Percentiles rank a stretch among this genome's conserved stretches.
phyloP scores from a whole-genome alignment of 495 filamentous ascomycete genomes.

The Hypoxylon trugodes region DNA sequence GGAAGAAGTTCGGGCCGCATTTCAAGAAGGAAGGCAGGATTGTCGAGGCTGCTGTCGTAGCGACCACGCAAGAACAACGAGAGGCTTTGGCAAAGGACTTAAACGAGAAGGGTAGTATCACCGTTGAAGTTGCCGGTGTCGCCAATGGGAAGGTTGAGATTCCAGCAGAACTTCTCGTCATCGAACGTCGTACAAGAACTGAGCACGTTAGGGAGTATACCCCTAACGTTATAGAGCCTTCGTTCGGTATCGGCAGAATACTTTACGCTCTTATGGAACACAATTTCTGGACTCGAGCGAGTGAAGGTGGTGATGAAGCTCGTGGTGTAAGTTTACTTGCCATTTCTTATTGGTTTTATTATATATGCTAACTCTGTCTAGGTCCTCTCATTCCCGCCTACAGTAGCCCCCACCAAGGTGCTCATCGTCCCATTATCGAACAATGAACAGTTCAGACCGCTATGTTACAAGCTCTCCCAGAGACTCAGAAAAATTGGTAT shows the following conservation, averaged over 20 bases:
- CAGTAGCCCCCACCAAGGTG: slow-evolving; percentile 78
- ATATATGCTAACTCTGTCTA: slow-evolving; percentile 42
- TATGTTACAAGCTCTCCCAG: slow-evolving; percentile 63
- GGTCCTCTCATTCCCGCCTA: slow-evolving; percentile 79
- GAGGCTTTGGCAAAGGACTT: slow-evolving; percentile 62
- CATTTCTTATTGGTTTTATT: neutral
- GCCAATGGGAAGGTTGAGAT: slow-evolving; percentile 65
- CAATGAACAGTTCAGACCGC: slow-evolving; percentile 67
- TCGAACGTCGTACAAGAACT: slow-evolving; percentile 62
- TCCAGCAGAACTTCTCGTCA: slow-evolving; percentile 62
- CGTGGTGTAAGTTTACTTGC: slow-evolving; percentile 64
- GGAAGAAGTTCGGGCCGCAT: slow-evolving; percentile 70
- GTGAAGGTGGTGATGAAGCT: slow-evolving; percentile 71
- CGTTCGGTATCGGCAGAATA: slow-evolving; percentile 76
- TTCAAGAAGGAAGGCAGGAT: slow-evolving; percentile 71
- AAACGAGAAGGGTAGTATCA: slow-evolving; percentile 61
- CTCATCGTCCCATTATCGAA: slow-evolving; percentile 75
- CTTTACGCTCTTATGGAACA: slow-evolving; percentile 72
- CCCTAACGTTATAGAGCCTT: slow-evolving; percentile 76
- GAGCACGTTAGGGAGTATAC: slow-evolving; percentile 69
- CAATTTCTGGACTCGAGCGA: slow-evolving; percentile 69
- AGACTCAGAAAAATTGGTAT: slow-evolving; percentile 68
- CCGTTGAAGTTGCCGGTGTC: slow-evolving; percentile 62
- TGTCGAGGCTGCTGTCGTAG: slow-evolving; percentile 65
- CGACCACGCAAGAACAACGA: slow-evolving; percentile 62